Evolutionary conservation across 352 stramenopile genomes (phyloP).

Genomic region (Globisporangium nunn): DNA sequence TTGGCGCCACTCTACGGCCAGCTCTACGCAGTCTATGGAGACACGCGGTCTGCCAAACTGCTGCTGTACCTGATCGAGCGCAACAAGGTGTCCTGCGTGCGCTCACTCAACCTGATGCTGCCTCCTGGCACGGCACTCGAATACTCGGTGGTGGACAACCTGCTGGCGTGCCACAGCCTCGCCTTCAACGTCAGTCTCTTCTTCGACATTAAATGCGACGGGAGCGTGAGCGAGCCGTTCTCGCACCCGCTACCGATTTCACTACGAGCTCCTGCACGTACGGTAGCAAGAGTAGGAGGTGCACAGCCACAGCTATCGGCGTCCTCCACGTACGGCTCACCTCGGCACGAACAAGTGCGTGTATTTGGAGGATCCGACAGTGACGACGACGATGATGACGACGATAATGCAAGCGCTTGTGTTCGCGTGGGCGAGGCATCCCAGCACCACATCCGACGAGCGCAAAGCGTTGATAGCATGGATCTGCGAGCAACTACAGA

Average conservation of each 20-base stretch:
- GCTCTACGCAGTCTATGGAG: slow-evolving; percentile 57
- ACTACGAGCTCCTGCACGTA: slow-evolving; percentile 19
- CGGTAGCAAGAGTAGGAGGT: background rate
- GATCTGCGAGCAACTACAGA: slow-evolving; percentile 4
- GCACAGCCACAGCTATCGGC: background rate
- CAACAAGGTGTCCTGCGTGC: slow-evolving; percentile 64
- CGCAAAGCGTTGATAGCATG: slow-evolving; percentile 20
- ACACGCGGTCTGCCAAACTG: slow-evolving; percentile 49
- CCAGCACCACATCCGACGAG: slow-evolving; percentile 11
- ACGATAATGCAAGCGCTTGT: too few relatives aligned
- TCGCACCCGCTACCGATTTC: slow-evolving; percentile 65
- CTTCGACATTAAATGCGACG: slow-evolving; percentile 70
- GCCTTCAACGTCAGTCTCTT: slow-evolving; percentile 77
- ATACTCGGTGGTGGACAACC: slow-evolving; percentile 78
- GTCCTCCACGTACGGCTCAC: slow-evolving; percentile 7
- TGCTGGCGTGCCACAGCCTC: slow-evolving; percentile 76
- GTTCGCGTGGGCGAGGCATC: background rate
- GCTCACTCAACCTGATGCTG: slow-evolving; percentile 66
- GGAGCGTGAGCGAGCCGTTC: slow-evolving; percentile 54
- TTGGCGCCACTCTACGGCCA: slow-evolving; percentile 63
- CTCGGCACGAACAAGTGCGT: background rate
- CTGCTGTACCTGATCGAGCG: slow-evolving; percentile 64
- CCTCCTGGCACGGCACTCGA: slow-evolving; percentile 44
- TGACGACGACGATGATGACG: background rate
- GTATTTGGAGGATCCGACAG: background rate